Evolutionary conservation across 192 early-diverging fungal genomes (phyloP), one percentile per base, ranked within the genome.

Genomic region (Coemansia sp.): DNA sequence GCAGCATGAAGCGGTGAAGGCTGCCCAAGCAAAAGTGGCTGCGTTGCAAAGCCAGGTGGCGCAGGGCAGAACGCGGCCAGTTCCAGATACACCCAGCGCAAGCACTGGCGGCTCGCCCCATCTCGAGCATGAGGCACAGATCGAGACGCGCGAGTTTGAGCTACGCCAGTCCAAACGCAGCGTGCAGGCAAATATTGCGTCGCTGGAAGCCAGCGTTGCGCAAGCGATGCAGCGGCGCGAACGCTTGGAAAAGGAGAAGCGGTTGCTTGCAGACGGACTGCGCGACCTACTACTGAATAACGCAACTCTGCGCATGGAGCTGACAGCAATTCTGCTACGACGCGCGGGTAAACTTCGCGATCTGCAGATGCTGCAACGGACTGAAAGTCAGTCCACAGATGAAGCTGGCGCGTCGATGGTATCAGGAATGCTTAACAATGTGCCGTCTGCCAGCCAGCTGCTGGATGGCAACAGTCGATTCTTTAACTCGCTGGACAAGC

Each of bases 401-500:
- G 76, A 72, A 6, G 65, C 53, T 32, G 68, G 59, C 27, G 39
- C 42, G 21, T 80, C 78, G 17, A 73, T 65, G 21, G 61, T 67
- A 64, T 82, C 74, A 8, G 70, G 61, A 10, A 51, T 46, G 17
- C 42, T 76, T n/a, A 69, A 66, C 59, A 66, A 67, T 31, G 57
- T 82, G 11, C 79, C 79, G 9, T 67, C 70, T 36, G 57, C 66
- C 17, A 82, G 75, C 51, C 74, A 76, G 71, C 66, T 82, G 23
- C 46, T 82, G 0, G 79, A 76, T 42, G 59, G 63, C 59, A 74
- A 64, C 32, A 76, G 67, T 50, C 60, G 64, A 30, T 80, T 61
- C 50, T 24, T 76, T 17, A 36, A 56, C 20, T 64, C 60, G 42
- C 64, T 82, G 0, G 79, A 82, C 51, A 54, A 72, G 70, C 79